phyloP scores from a whole-genome alignment of 202 grass and related monocot genomes.

The Zoysia matrella region DNA sequence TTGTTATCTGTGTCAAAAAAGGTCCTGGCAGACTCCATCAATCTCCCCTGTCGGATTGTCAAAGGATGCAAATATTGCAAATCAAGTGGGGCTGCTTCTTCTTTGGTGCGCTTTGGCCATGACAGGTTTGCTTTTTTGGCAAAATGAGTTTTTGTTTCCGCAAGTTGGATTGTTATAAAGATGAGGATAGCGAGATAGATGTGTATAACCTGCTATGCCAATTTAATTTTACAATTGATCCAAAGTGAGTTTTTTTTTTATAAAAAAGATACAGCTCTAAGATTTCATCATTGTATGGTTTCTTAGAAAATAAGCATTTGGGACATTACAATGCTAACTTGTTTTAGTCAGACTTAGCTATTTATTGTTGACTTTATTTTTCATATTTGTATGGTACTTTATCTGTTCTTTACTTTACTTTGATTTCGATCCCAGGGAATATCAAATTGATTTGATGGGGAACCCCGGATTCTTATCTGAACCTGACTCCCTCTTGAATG shows the following conservation, averaged over 20 bases:
- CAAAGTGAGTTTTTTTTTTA: not conserved
- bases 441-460: conserved; percentile 75
- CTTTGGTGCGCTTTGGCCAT: conserved; percentile 71
- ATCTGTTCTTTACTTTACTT: conserved; percentile 30
- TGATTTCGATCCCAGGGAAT: conserved; percentile 63
- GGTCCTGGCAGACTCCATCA: conserved; percentile 71
- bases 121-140: conserved; percentile 60
- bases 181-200: conserved; percentile 11
- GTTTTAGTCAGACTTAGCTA: conserved; percentile 12
- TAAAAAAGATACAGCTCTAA: not conserved
- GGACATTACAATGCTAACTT: conserved; percentile 7
- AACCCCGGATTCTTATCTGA: conserved; percentile 73
- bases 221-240: not conserved
- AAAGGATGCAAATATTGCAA: conserved; percentile 88
- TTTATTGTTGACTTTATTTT: not conserved
- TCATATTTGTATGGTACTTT: not conserved
- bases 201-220: not conserved
- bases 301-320: not conserved
- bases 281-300: not conserved
- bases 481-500: conserved; percentile 87
- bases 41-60: conserved; percentile 78
- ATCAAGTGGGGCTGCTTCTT: conserved; percentile 60
- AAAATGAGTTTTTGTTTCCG: conserved; percentile 21
- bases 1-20: conserved; percentile 41
- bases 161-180: not conserved